Evolutionary conservation across 2,329 filamentous ascomycete genomes (phyloP).

Genomic region (Fusarium sp.): DNA sequence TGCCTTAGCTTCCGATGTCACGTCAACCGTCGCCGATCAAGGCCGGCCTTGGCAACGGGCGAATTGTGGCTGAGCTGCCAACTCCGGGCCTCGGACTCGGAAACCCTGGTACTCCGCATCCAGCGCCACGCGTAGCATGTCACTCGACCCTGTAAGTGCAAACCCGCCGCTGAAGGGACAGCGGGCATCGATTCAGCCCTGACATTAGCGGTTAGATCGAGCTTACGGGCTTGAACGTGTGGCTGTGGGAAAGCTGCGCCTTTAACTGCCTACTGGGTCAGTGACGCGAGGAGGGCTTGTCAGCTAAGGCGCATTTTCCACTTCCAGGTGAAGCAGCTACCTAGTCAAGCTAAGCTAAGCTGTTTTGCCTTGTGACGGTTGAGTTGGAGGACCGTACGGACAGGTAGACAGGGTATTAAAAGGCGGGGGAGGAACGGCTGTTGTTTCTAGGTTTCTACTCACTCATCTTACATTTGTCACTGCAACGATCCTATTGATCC

Average conservation of each 20-base stretch:
- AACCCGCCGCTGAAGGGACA: not conserved
- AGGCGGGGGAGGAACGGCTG: constrained; percentile 33
- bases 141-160: constrained; percentile 29
- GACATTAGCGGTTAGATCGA: constrained; percentile 26
- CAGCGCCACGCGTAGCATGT: constrained; percentile 16
- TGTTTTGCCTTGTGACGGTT: constrained; percentile 3
- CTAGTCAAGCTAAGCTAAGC: constrained; percentile 17
- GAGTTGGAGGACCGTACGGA: not conserved
- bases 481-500: constrained; percentile 2
- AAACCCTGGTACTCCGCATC: constrained; percentile 16
- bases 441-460: not conserved
- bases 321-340: not conserved
- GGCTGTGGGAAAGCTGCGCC: constrained; percentile 42
- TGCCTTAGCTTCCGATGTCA: constrained; percentile 9
- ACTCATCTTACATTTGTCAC: constrained; percentile 8
- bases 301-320: constrained; percentile 43
- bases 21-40: constrained; percentile 22
- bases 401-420: constrained; percentile 31
- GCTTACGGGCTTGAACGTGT: constrained; percentile 30
- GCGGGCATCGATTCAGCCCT: constrained; percentile 19
- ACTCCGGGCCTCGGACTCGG: constrained; percentile 17
- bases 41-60: constrained; percentile 10
- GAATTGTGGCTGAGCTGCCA: constrained; percentile 31
- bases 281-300: constrained; percentile 33
- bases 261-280: constrained; percentile 2